Evolutionary conservation across 2,329 filamentous ascomycete genomes (phyloP), one percentile per base, ranked within the genome.

Genomic region (Neonectria hederae): DNA sequence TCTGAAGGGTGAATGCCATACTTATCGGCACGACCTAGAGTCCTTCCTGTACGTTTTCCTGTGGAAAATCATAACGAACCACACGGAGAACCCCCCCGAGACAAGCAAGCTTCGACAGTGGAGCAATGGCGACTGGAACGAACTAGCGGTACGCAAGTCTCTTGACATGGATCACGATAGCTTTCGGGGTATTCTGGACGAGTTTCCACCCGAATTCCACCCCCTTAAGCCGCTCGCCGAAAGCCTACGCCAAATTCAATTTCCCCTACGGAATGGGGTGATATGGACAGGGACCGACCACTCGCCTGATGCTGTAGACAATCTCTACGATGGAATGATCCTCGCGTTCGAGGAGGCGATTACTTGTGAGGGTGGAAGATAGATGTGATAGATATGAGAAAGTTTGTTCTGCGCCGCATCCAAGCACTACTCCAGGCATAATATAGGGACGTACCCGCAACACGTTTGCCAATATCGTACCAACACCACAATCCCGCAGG

Each of bases 21-120:
- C 67, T 4, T 74, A 72, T 32, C 67, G 69, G 3, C 69, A 75
- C 13, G 73, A 75, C 21, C 65, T 76, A 0, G 74, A 76, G 46
- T 70, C 74, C 1, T 75, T 76, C 32, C 30, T 76, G 8, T 76
- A 75, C 21, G 65, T 72, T 3, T 65, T 75, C 3, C 8, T 75
- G 5, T 69, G 63, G 62, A 56, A 58, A 9, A 60, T 65, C 2
- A 40, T 68, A 62, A 52, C 42, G n/a, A 57, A 54, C 46, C 32
- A 55, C 56, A 38, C 24, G 8, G 49, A 63, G 24, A 42, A 53
- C 48, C 63, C 40, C 3, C 59, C 65, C 40, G 28, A 63, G 42
- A 48, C 45, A 59, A 70, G 66, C 54, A 62, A 62, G 43, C 65
- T 69, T 13, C 49, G 54, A 26, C 30, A 46, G 42, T 69, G 67